Percentiles rank a stretch among this genome's conserved stretches.
Evolutionary conservation across 768 basidiomycete species (phyloP).

Genomic region (Tricholoma terreum): DNA sequence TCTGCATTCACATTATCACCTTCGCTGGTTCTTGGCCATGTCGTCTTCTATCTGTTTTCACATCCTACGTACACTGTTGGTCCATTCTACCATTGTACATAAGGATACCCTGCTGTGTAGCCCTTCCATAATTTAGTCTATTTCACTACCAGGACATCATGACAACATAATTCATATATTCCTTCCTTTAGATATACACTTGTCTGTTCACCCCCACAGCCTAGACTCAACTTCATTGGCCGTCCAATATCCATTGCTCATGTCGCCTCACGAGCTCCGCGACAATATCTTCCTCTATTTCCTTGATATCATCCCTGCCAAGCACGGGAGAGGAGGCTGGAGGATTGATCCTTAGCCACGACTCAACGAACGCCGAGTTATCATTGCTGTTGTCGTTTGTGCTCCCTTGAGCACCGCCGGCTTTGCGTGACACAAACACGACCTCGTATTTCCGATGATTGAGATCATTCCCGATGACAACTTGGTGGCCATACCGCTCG

Average conservation of each 20-base stretch:
- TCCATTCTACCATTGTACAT: slow-evolving; percentile 3
- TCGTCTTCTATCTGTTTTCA: too few species aligned
- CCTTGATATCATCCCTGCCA: slow-evolving; percentile 43
- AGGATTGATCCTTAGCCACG: slow-evolving; percentile 63
- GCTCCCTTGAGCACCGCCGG: slow-evolving; percentile 11
- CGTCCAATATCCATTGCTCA: slow-evolving; percentile 55
- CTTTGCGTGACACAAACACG: slow-evolving; percentile 74
- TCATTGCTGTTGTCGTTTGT: slow-evolving; percentile 5
- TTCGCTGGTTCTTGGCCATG: neutral
- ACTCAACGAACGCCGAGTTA: slow-evolving; percentile 41
- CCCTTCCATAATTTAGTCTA: neutral
- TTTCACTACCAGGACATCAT: neutral
- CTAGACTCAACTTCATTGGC: slow-evolving; percentile 1
- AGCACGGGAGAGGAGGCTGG: slow-evolving; percentile 31
- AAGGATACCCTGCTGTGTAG: slow-evolving; percentile 4
- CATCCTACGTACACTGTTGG: slow-evolving; percentile 3
- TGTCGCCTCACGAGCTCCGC: slow-evolving; percentile 73
- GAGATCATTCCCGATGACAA: slow-evolving; percentile 97
- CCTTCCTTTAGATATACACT: neutral
- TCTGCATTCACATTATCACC: neutral
- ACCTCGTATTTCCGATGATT: slow-evolving; percentile 89
- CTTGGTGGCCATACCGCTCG: slow-evolving; percentile 93
- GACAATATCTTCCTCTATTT: slow-evolving; percentile 94
- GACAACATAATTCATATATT: slow-evolving; percentile 7
- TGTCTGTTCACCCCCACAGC: neutral